Conservation (phyloP, 2,329 filamentous ascomycete genomes). For the Capronia epimyces region DNA sequence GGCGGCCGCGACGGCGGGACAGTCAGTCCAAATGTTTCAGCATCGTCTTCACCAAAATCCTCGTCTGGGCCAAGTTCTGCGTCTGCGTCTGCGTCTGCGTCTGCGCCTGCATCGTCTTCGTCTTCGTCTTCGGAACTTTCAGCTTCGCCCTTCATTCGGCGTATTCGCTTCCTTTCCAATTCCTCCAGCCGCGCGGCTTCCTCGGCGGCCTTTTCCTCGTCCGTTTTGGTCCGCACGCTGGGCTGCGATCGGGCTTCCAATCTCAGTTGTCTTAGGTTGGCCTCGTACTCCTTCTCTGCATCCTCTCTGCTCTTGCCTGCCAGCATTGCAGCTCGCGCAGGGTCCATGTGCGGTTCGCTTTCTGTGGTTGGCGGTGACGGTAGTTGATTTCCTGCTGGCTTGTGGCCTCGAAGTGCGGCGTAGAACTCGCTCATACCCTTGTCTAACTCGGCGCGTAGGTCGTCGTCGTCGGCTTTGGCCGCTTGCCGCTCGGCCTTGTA, state of each 20-base stretch:
- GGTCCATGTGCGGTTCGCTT: slow-evolving; percentile 52
- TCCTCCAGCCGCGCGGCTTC: slow-evolving; percentile 71
- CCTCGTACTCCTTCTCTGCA: slow-evolving; percentile 82
- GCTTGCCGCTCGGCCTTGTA: slow-evolving; percentile 93
- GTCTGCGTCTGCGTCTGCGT: slow-evolving; percentile 31
- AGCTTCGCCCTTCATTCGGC: slow-evolving; percentile 72
- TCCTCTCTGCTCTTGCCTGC: slow-evolving; percentile 58
- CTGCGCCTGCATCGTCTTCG: slow-evolving; percentile 33
- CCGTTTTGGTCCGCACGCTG: slow-evolving; percentile 82
- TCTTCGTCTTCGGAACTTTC: slow-evolving; percentile 57
- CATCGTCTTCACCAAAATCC: slow-evolving; percentile 50
- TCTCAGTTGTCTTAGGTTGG: slow-evolving; percentile 72
- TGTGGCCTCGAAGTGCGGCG: slow-evolving; percentile 58
- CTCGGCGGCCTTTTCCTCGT: slow-evolving; percentile 74
- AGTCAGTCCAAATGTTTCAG: slow-evolving; percentile 57
- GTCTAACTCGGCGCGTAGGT: slow-evolving; percentile 76
- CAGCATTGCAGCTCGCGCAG: slow-evolving; percentile 57
- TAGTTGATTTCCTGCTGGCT: slow-evolving; percentile 48
- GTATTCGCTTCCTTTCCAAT: slow-evolving; percentile 58
- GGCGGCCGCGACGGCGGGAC: slow-evolving; percentile 42
- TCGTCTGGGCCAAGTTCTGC: slow-evolving; percentile 47
- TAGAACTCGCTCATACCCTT: slow-evolving; percentile 74
- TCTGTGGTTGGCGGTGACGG: slow-evolving; percentile 42
- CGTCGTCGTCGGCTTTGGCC: slow-evolving; percentile 87
- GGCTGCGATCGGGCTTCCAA: slow-evolving; percentile 81